phyloP scores from a whole-genome alignment of 2,329 filamentous ascomycete genomes.

The Cladophialophora chaetospira region DNA sequence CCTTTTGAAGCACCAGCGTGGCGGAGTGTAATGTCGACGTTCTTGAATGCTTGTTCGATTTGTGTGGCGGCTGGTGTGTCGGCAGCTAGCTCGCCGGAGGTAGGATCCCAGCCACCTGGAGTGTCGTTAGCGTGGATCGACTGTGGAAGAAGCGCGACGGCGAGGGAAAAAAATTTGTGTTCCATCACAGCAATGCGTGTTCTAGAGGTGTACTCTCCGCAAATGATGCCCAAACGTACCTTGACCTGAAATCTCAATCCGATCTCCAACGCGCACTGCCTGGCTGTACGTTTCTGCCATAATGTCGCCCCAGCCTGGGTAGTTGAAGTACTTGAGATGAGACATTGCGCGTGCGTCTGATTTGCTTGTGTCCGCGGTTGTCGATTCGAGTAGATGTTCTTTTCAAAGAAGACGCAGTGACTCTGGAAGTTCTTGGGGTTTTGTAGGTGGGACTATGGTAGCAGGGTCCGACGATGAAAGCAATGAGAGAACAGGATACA shows the following conservation, averaged over 20 bases:
- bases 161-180: too few species aligned
- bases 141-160: too few species aligned
- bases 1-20: conserved; percentile 56
- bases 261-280: conserved; percentile 52
- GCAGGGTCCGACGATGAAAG: too few species aligned
- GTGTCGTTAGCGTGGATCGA: too few species aligned
- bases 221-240: conserved; percentile 37
- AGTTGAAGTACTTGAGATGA: conserved; percentile 7
- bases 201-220: conserved; percentile 17
- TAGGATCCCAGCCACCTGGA: conserved; percentile 9
- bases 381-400: too few species aligned
- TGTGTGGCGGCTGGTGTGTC: conserved; percentile 33
- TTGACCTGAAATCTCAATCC: conserved; percentile 52
- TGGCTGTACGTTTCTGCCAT: conserved; percentile 45
- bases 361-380: too few species aligned
- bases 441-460: too few species aligned
- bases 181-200: not conserved
- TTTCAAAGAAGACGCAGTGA: too few species aligned
- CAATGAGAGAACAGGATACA: too few species aligned
- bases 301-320: not conserved
- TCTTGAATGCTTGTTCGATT: conserved; percentile 58
- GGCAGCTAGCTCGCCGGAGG: not conserved
- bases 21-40: conserved; percentile 56
- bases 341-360: not conserved
- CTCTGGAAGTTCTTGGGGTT: too few species aligned